A percentile compares a stretch with the other conserved stretches of the same genome.
phyloP scores from a whole-genome alignment of 768 basidiomycete species.

The Mycena olivaceomarginata region DNA sequence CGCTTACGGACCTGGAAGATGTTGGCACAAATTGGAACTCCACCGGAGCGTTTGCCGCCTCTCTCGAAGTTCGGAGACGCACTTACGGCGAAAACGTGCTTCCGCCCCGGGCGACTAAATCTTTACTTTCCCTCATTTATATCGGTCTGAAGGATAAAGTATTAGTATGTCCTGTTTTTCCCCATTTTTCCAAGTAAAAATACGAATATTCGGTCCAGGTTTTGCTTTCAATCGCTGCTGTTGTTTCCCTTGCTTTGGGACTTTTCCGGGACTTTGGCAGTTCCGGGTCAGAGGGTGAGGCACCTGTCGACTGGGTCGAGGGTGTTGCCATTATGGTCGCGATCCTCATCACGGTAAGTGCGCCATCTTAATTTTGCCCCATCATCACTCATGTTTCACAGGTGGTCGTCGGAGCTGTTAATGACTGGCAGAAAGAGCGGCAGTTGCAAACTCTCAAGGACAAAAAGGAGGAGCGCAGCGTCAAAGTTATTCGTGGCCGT shows the following conservation, averaged over 20 bases:
- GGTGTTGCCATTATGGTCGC: slow-evolving; percentile 90
- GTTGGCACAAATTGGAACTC: slow-evolving; percentile 44
- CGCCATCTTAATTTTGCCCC: background rate
- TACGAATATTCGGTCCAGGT: slow-evolving; percentile 68
- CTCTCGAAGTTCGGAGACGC: slow-evolving; percentile 74
- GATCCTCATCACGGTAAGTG: slow-evolving; percentile 81
- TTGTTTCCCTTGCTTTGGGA: slow-evolving; percentile 94
- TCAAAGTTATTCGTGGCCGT: slow-evolving; percentile 88
- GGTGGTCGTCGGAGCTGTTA: slow-evolving; percentile 94
- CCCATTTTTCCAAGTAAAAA: background rate
- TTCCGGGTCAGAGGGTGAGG: slow-evolving; percentile 65
- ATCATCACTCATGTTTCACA: slow-evolving; percentile 52
- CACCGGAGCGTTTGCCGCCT: slow-evolving; percentile 60
- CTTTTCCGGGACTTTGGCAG: slow-evolving; percentile 95
- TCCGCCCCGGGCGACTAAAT: slow-evolving; percentile 81
- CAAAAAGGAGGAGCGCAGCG: slow-evolving; percentile 94
- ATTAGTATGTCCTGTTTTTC: slow-evolving; percentile 70
- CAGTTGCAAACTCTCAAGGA: slow-evolving; percentile 97
- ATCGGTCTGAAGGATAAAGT: slow-evolving; percentile 93
- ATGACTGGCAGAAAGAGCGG: slow-evolving; percentile 99
- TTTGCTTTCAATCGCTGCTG: slow-evolving; percentile 92
- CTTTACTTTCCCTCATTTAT: slow-evolving; percentile 88
- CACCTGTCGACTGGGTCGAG: slow-evolving; percentile 93
- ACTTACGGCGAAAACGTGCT: slow-evolving; percentile 88
- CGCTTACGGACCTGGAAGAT: slow-evolving; percentile 62